Conservation (phyloP, 139 green algal species). For the Chlorella vulgaris region DNA sequence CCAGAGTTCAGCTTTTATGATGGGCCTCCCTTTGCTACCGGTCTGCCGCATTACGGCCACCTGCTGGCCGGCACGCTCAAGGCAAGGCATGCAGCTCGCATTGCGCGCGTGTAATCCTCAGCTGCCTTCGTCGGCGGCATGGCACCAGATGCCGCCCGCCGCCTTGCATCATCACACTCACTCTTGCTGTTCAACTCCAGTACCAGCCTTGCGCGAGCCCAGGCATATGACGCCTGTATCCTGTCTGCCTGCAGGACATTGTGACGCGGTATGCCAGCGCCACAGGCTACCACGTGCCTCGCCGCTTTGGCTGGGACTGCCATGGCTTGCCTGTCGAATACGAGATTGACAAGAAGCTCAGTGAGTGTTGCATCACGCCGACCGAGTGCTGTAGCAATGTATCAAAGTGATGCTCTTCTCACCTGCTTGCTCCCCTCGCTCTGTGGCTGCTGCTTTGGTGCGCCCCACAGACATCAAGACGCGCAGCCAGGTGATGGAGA, state of each 20-base stretch:
- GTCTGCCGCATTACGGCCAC: constrained; percentile 98
- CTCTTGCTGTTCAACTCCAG: neutral
- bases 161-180: neutral
- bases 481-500: constrained; percentile 85
- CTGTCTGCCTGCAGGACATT: constrained; percentile 79
- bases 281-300: constrained; percentile 89
- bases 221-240: neutral
- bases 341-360: constrained; percentile 98
- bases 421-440: too few species aligned
- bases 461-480: constrained; percentile 80
- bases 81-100: constrained; percentile 3
- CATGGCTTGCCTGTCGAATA: constrained; percentile 99
- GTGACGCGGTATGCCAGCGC: constrained; percentile 93
- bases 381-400: too few species aligned
- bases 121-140: too few species aligned
- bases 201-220: neutral
- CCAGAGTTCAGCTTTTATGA: constrained; percentile 98
- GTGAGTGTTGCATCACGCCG: constrained; percentile 47
- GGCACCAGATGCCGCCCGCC: neutral
- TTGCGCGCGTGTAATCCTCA: neutral
- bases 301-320: constrained; percentile 98
- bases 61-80: constrained; percentile 98
- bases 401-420: too few species aligned
- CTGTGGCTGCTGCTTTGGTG: neutral
- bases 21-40: constrained; percentile 97